Evolutionary conservation across 2,329 filamentous ascomycete species (phyloP).

Genomic region (Fusarium graminum): DNA sequence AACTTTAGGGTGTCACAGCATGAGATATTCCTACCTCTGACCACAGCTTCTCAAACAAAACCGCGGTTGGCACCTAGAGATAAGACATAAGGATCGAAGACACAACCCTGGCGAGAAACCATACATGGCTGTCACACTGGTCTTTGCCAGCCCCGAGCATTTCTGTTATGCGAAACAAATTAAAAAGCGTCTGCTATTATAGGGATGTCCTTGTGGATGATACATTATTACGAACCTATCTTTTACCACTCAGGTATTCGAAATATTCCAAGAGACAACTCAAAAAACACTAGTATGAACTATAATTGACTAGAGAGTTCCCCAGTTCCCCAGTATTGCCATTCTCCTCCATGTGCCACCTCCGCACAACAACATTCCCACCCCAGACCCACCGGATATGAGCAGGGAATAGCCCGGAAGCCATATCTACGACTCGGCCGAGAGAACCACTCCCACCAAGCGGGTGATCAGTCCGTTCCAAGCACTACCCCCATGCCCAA

Average conservation of each 20-base stretch:
- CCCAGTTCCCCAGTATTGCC: too few relatives aligned
- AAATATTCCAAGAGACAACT: too few relatives aligned
- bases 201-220: neutral
- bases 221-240: too few relatives aligned
- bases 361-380: slow-evolving; percentile 4
- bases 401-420: slow-evolving; percentile 27
- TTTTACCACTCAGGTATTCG: too few relatives aligned
- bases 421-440: slow-evolving; percentile 30
- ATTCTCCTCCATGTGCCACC: neutral
- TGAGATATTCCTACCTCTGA: neutral
- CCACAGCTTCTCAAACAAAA: neutral
- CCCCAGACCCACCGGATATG: slow-evolving; percentile 26
- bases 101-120: neutral
- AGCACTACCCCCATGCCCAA: slow-evolving; percentile 17
- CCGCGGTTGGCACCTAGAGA: too few relatives aligned
- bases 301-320: too few relatives aligned
- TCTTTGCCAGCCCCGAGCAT: too few relatives aligned
- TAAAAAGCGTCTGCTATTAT: neutral
- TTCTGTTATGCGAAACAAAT: too few relatives aligned
- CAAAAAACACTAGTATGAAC: too few relatives aligned
- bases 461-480: slow-evolving; percentile 9
- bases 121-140: neutral
- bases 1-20: neutral
- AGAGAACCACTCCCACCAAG: slow-evolving; percentile 15
- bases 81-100: neutral